A percentile compares a stretch with the other conserved stretches of the same genome.
Conservation (phyloP, 805 yeast genomes). For the Metschnikowia dekortorum region DNA sequence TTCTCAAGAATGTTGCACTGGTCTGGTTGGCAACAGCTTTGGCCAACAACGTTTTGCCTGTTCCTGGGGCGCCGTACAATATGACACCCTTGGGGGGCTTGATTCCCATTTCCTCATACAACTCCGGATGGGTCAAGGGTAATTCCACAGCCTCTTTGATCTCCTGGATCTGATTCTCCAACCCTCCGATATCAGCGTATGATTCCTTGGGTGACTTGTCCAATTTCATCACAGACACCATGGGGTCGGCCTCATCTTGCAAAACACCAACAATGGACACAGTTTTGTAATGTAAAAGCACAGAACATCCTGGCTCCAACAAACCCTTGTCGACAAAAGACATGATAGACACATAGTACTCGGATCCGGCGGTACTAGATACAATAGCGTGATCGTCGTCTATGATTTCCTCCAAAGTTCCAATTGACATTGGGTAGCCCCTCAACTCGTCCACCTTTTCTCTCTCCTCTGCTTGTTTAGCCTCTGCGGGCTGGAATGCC, state of each 20-base stretch:
- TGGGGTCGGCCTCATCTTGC: slow-evolving; percentile 96
- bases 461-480: slow-evolving; percentile 93
- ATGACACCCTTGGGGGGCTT: slow-evolving; percentile 98
- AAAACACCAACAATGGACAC: slow-evolving; percentile 97
- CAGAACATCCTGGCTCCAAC: slow-evolving; percentile 96
- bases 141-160: slow-evolving; percentile 95
- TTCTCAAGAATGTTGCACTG: slow-evolving; percentile 90
- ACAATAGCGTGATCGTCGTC: slow-evolving; percentile 99
- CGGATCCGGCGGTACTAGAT: slow-evolving; percentile 93
- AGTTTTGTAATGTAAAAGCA: slow-evolving; percentile 89
- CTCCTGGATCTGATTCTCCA: slow-evolving; percentile 94
- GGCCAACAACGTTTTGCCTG: slow-evolving; percentile 92
- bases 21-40: slow-evolving; percentile 99
- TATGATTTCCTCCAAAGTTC: slow-evolving; percentile 93
- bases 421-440: slow-evolving; percentile 94
- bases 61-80: slow-evolving; percentile 96
- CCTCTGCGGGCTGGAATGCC: slow-evolving; percentile 91
- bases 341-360: slow-evolving; percentile 91
- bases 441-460: slow-evolving; percentile 92
- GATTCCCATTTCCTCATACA: slow-evolving; percentile 98
- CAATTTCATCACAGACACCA: slow-evolving; percentile 95
- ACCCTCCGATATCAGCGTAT: slow-evolving; percentile 95
- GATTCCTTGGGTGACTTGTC: slow-evolving; percentile 97
- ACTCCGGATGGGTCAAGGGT: slow-evolving; percentile 93
- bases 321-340: slow-evolving; percentile 96